Evolutionary conservation across 2,329 filamentous ascomycete genomes (phyloP), one percentile per base, ranked within the genome.

Genomic region (Diplocarpon rosae): DNA sequence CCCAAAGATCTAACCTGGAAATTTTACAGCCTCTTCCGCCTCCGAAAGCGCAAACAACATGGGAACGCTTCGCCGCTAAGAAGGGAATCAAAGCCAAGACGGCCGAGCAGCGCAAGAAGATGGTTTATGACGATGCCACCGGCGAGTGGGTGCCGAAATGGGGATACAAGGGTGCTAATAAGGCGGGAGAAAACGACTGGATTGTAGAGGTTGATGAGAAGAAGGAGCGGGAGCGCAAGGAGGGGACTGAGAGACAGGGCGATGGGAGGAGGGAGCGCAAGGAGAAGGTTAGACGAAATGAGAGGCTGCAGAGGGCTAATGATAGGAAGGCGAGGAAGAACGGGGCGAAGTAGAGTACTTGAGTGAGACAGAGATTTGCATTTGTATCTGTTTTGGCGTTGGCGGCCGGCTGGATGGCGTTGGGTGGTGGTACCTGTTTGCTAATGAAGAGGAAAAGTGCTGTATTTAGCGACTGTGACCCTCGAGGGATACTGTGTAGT

Each of bases 31-130:
- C 87, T 9, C 71, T 96, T 8, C 92, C 92, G 1, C 74, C 78
- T 45, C 75, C 80, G 55, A 92, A 89, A 69, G 71, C 81, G 46
- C 83, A 83, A 55, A 96, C 90, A 47, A 95, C 88, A 65, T 98
- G 92, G 92, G 83, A 95, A 70, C 78, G 83, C 60, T 98, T 98
- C 69, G 92, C 92, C 37, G 83, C 80, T 65, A 94, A 94, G 78
- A 94, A 95, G 75, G 92, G 92, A 45, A 96, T 98, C 68, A 85
- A 84, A 69, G 79, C 80, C 66, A 94, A 89, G 76, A 83, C 78
- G 54, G 78, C 83, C 54, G 87, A 92, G 62, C 73, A 80, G 65
- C 75, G 79, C 51, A 74, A 78, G 64, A 83, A 95, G 68, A 68
- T 89, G 57, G 78, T 83, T 45, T 96, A 82, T 64, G 87, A 96